Evolutionary conservation across 768 basidiomycete species (phyloP), one percentile per base, ranked within the genome.

Genomic region (Lactarius hatsudake): DNA sequence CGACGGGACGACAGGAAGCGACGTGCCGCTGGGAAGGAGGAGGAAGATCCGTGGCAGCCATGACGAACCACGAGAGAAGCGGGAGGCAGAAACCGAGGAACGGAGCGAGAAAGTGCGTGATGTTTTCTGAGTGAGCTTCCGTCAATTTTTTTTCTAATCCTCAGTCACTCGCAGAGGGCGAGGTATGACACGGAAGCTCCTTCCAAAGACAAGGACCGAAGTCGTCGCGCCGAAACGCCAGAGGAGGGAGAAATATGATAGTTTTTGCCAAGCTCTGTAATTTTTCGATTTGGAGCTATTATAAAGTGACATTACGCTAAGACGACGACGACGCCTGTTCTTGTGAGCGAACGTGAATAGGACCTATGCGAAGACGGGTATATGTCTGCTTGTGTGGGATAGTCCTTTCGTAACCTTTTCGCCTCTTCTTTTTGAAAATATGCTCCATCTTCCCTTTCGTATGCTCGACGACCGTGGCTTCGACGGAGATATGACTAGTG

Each of bases 351-450:
- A 89, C 77, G 60, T 81, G 76, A 70, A 99, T 94, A 56, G 89
- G 83, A 23, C 95, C 94, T 71, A 99, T 90, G 61, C 96, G 84
- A 66, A 99, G 83, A 75, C 95, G 86, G n/a, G 96, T 98, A 80
- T 92, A 98, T 2, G 90, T 91, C 75, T 95, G 94, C 78, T 98
- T 98, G 77, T 94, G 90, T 76, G 87, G 84, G 70, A 98, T 93
- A 9, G 93, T 94, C 79, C 93, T 93, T 79, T 91, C 87, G 80
- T 98, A 98, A 12, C 96, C 95, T 82, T 98, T 98, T 87, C 97
- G 88, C 79, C 95, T 81, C 83, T 98, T 99, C 82, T 96, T 96
- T 83, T 98, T 97, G 79, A 96, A 86, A 63, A 92, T 91, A 72
- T 82, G 84, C 78, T 96, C 91, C 91, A 98, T 90, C 62, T 85